Conservation (phyloP, 352 stramenopile genomes). For the Bremia lactucae region DNA sequence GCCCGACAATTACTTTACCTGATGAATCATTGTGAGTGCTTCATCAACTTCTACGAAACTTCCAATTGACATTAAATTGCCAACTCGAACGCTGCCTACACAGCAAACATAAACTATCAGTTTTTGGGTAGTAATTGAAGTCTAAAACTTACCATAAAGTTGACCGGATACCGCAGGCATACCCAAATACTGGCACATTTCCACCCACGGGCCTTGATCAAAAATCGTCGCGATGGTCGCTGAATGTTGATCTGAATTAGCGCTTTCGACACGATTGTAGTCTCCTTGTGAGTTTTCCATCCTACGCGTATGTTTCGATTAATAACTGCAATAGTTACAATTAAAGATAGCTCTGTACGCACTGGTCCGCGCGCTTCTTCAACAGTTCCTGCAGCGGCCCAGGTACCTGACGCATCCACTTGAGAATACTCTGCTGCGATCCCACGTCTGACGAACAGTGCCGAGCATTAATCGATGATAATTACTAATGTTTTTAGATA, state of each 20-base stretch:
- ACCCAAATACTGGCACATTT: constrained; percentile 59
- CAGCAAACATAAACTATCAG: neutral
- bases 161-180: constrained; percentile 35
- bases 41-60: constrained; percentile 56
- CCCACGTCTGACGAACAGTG: constrained; percentile 25
- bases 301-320: constrained; percentile 12
- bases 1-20: constrained; percentile 15
- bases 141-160: constrained; percentile 42
- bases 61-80: constrained; percentile 39
- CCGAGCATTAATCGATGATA: neutral
- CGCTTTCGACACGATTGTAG: constrained; percentile 26
- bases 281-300: constrained; percentile 32
- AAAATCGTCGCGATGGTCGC: constrained; percentile 58
- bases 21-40: constrained; percentile 37
- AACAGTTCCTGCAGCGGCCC: constrained; percentile 69
- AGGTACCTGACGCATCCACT: constrained; percentile 63
- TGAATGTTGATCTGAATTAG: constrained; percentile 29
- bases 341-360: constrained; percentile 2
- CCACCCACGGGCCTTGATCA: constrained; percentile 70
- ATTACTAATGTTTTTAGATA: neutral
- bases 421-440: constrained; percentile 62
- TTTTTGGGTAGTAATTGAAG: neutral
- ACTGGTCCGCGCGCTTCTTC: constrained; percentile 52
- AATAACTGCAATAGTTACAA: neutral
- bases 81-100: constrained; percentile 57